These are phyloP conservation scores for Suillus occidentalis DNA, from an alignment of 768 basidiomycete species.

Conservation along the genomic window DNA sequence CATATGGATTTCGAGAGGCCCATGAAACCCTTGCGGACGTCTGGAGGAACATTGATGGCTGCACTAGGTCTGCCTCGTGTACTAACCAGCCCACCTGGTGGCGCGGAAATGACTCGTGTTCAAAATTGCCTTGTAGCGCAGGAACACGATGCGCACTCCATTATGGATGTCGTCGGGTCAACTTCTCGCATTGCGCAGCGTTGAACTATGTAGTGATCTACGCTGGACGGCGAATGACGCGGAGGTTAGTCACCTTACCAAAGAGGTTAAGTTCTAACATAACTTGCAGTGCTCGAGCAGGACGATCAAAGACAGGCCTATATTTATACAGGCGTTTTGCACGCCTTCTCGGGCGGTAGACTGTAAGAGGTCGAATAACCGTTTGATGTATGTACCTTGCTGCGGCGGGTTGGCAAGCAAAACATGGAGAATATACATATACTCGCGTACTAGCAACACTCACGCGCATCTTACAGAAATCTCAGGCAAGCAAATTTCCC, in stretches of 20 bases:
- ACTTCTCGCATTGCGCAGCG: conserved; percentile 25
- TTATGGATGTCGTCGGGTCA: conserved; percentile 21
- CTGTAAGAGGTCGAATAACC: conserved; percentile 23
- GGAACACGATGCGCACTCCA: conserved; percentile 18
- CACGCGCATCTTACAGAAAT: conserved; percentile 27
- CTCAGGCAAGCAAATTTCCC: conserved; percentile 22
- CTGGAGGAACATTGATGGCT: conserved; percentile 29
- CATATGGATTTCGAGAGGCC: conserved; percentile 32
- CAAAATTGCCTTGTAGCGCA: conserved; percentile 23
- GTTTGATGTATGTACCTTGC: conserved; percentile 25
- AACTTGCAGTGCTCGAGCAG: conserved; percentile 19
- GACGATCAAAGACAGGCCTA: conserved; percentile 18
- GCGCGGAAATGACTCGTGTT: conserved; percentile 34
- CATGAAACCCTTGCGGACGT: conserved; percentile 37
- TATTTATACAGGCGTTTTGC: conserved; percentile 16
- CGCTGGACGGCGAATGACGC: conserved; percentile 10
- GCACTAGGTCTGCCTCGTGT: conserved; percentile 25
- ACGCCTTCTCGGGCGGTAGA: conserved; percentile 15
- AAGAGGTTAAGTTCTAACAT: conserved; percentile 11
- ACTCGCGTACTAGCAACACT: conserved; percentile 16
- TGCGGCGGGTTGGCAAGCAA: conserved; percentile 21
- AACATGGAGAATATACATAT: conserved; percentile 23
- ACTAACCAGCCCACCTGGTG: conserved; percentile 23
- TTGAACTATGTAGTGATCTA: conserved; percentile 17
- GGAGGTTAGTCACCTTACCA: conserved; percentile 26